Percentiles rank a stretch among this genome's conserved stretches.
Conservation (phyloP, 2,329 filamentous ascomycete genomes). For the Ceratocystis variospora region DNA sequence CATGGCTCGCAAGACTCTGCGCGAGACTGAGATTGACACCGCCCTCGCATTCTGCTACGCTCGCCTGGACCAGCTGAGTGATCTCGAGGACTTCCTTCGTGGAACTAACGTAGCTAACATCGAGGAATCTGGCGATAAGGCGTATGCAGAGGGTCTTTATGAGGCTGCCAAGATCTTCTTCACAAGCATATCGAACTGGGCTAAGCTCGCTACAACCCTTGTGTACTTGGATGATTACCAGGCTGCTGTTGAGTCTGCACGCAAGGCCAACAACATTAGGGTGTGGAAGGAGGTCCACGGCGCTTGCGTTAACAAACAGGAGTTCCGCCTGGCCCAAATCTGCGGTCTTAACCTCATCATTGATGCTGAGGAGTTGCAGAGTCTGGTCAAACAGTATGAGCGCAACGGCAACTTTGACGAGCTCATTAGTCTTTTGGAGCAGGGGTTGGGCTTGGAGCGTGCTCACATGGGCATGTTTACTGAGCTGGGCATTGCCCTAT, state of each 20-base stretch:
- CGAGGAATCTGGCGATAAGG: constrained; percentile 95
- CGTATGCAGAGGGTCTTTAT: constrained; percentile 84
- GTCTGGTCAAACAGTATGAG: constrained; percentile 94
- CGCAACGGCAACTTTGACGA: constrained; percentile 96
- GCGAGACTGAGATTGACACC: constrained; percentile 87
- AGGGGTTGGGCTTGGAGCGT: constrained; percentile 81
- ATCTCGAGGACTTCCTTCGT: constrained; percentile 92
- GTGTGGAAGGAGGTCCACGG: constrained; percentile 98
- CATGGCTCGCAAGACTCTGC: constrained; percentile 94
- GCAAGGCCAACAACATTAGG: constrained; percentile 98
- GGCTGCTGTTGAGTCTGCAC: constrained; percentile 89
- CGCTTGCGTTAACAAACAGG: constrained; percentile 92
- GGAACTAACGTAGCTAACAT: constrained; percentile 89
- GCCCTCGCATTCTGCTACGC: constrained; percentile 88
- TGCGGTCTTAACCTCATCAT: constrained; percentile 97
- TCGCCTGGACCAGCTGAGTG: constrained; percentile 75
- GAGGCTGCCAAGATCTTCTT: constrained; percentile 99
- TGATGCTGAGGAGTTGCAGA: constrained; percentile 86
- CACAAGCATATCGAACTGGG: constrained; percentile 98
- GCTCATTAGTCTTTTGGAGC: constrained; percentile 85
- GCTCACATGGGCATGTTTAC: constrained; percentile 98
- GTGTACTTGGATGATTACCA: constrained; percentile 98
- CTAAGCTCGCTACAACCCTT: constrained; percentile 91
- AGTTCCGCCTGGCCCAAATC: constrained; percentile 96
- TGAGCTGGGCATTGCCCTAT: constrained; percentile 75